Evolutionary conservation across 2,329 filamentous ascomycete species (phyloP).

Genomic region (Fusarium sp.): DNA sequence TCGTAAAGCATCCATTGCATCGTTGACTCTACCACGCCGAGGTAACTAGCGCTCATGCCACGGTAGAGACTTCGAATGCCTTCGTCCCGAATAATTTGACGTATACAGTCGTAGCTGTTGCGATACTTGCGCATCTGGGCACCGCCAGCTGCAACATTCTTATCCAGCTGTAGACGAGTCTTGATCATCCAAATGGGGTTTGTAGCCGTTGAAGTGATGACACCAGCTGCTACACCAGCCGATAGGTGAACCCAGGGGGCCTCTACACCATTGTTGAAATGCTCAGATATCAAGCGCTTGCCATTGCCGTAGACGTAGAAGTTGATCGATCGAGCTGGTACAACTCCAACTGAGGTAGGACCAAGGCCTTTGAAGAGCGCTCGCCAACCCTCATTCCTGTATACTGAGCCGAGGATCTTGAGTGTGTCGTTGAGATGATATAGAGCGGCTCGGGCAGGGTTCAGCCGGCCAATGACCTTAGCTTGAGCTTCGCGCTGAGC

Average conservation of each 20-base stretch:
- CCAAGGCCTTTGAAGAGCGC: constrained; percentile 94
- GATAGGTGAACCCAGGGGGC: constrained; percentile 81
- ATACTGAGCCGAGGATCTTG: constrained; percentile 85
- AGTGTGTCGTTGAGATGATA: constrained; percentile 88
- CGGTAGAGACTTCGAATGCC: constrained; percentile 87
- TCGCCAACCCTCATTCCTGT: constrained; percentile 83
- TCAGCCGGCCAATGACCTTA: constrained; percentile 62
- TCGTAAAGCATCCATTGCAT: constrained; percentile 96
- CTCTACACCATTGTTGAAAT: constrained; percentile 78
- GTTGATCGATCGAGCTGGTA: constrained; percentile 91
- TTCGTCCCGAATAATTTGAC: constrained; percentile 83
- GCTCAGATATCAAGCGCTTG: constrained; percentile 82
- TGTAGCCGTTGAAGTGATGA: constrained; percentile 89
- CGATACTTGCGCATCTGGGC: constrained; percentile 76
- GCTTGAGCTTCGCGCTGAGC: constrained; percentile 73
- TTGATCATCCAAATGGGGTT: constrained; percentile 98
- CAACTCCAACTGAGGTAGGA: constrained; percentile 88
- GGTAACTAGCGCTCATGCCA: constrained; percentile 89
- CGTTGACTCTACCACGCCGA: constrained; percentile 90
- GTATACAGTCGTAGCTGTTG: constrained; percentile 89
- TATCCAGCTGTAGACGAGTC: constrained; percentile 91
- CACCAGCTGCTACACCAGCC: constrained; percentile 81
- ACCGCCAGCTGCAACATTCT: constrained; percentile 75
- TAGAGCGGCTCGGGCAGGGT: constrained; percentile 72
- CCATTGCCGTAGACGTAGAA: constrained; percentile 95